Evolutionary conservation across 2,329 filamentous ascomycete genomes (phyloP), one percentile per base, ranked within the genome.

Genomic region (Apiospora aurea): DNA sequence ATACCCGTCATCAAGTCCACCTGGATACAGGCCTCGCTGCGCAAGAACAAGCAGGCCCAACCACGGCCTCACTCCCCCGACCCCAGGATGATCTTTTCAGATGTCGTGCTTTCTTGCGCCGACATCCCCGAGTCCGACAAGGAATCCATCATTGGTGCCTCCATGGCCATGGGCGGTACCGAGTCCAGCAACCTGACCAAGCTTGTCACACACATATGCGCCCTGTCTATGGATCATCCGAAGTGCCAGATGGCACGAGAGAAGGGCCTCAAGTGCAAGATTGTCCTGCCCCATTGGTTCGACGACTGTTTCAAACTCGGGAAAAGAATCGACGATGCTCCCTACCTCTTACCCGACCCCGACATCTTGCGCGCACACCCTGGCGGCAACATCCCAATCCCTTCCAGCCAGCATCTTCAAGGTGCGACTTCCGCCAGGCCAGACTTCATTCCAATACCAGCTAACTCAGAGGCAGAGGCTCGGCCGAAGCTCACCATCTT

Each of bases 271-370:
- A 90, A 90, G 71, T 90, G 90, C 81, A 95, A 94, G 82, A 92
- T 98, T 72, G 94, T 99, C 24, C 86, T 99, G 70, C 96, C 96
- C 49, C 96, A 98, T 80, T 98, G 96, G 94, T 98, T 99, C 79
- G 96, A 98, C 77, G 96, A 98, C 80, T 99, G 96, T 82, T 89
- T 99, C 76, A 96, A 94, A 82, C 89, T 99, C 41, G 95, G 96
- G 69, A 95, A 94, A 81, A 91, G 94, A 72, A 98, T 99, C 76
- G 93, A 94, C 76, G 96, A 99, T 80, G 85, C 86, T 8, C 96
- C 96, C 0, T 99, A 99, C 79, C 84, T 90, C 26, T 87, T 98
- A 1, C 96, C 96, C 1, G 87, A 98, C 75, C 93, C 96, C 1
- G 94, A 97, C 75, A 93, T 97, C 46, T 85, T 97, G n/a, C 87